These are phyloP conservation scores for Populus davidiana DNA, from an alignment of 345 rosid genomes.

Conservation along the genomic window DNA sequence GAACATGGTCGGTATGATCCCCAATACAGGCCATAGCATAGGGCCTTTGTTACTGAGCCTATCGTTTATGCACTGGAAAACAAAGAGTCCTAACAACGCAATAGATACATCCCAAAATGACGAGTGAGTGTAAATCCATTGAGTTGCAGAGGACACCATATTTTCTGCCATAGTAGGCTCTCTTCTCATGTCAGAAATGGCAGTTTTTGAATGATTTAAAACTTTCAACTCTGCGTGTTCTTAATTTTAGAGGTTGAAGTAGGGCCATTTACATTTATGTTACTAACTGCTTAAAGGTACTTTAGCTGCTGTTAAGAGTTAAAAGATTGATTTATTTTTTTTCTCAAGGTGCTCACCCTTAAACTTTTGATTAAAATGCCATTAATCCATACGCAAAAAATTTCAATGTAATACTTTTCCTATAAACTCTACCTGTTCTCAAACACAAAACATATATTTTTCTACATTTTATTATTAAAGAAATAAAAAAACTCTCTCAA, in stretches of 20 bases:
- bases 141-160: constrained; percentile 12
- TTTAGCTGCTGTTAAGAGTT: neutral
- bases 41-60: constrained; percentile 54
- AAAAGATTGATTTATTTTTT: neutral
- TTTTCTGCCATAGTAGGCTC: constrained; percentile 3
- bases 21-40: constrained; percentile 64
- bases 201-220: neutral
- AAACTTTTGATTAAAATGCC: neutral
- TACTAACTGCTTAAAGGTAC: neutral
- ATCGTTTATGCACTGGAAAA: constrained; percentile 46
- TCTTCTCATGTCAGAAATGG: neutral
- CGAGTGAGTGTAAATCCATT: constrained; percentile 22
- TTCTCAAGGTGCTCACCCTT: neutral
- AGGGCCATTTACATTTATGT: too few relatives aligned
- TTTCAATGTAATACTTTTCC: too few relatives aligned
- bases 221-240: neutral
- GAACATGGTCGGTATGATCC: constrained; percentile 43
- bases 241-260: neutral
- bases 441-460: too few relatives aligned
- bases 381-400: too few relatives aligned
- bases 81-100: constrained; percentile 46
- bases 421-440: too few relatives aligned
- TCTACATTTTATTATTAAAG: too few relatives aligned
- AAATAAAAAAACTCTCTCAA: too few relatives aligned
- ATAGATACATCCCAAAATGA: constrained; percentile 42